Percentiles rank a stretch among this genome's conserved stretches.
Conservation (phyloP, 495 filamentous ascomycete species). For the Physcia stellaris region DNA sequence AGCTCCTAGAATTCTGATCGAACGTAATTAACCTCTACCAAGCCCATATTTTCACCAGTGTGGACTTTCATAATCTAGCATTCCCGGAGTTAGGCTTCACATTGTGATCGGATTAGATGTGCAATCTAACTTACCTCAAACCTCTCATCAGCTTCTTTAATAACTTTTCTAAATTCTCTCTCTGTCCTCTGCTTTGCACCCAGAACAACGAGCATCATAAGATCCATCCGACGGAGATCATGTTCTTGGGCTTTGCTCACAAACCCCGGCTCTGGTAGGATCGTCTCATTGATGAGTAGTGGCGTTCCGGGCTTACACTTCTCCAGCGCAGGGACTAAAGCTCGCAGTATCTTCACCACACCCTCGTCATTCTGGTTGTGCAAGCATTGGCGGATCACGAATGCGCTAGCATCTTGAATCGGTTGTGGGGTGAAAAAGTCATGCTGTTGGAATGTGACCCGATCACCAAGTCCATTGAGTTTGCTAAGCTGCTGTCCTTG, state of each 20-base stretch:
- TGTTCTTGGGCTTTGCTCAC: conserved; percentile 5
- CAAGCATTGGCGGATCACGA: conserved; percentile 18
- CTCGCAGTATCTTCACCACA: conserved; percentile 16
- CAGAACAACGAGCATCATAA: conserved; percentile 18
- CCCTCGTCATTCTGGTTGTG: conserved; percentile 20
- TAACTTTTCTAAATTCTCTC: conserved; percentile 17
- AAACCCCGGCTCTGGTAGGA: conserved; percentile 11
- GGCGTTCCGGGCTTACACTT: conserved; percentile 13
- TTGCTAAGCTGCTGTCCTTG: conserved; percentile 8
- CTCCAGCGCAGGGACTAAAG: conserved; percentile 18
- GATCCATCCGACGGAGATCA: conserved; percentile 13
- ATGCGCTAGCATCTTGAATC: conserved; percentile 10
- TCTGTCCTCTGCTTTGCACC: conserved; percentile 21
- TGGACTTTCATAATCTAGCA: no score
- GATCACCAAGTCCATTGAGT: conserved; percentile 5
- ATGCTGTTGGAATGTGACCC: conserved; percentile 15
- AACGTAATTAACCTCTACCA: no score
- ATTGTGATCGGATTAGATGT: no score
- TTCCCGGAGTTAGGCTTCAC: no score
- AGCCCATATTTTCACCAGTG: no score
- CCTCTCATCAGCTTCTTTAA: conserved; percentile 19
- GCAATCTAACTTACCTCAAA: conserved; percentile 13
- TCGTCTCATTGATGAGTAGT: no score
- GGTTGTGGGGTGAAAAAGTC: conserved; percentile 24
- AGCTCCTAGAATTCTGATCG: no score